Evolutionary conservation across 345 rosid species (phyloP).

Genomic region (Citrus reticulata): DNA sequence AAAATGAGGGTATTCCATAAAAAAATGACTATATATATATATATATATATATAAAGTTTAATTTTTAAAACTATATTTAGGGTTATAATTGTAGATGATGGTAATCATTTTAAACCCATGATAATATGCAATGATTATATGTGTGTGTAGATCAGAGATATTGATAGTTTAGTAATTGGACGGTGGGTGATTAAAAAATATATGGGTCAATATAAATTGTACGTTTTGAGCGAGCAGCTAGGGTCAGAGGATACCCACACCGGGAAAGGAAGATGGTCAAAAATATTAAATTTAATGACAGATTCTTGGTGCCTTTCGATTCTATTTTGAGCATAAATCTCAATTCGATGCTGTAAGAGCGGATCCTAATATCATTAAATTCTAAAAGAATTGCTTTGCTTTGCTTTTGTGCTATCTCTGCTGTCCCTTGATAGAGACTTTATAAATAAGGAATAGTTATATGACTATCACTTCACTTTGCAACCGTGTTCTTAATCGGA

Average conservation of each 20-base stretch:
- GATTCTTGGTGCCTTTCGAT: slow-evolving; percentile 6
- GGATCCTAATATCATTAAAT: background rate
- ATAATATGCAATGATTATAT: slow-evolving; percentile 22
- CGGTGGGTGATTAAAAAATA: slow-evolving; percentile 9
- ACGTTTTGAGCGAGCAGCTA: background rate
- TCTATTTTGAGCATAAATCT: background rate
- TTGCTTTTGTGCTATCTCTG: background rate
- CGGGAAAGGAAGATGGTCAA: background rate
- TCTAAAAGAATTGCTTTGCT: background rate
- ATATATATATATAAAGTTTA: no score
- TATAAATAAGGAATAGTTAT: background rate
- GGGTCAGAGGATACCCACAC: background rate
- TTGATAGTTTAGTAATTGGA: slow-evolving; percentile 5
- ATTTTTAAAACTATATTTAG: background rate
- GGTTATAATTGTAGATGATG: background rate
- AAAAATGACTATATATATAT: no score
- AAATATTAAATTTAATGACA: background rate
- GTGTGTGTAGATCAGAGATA: background rate
- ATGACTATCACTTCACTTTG: background rate
- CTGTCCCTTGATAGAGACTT: background rate
- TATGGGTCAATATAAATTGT: slow-evolving; percentile 9
- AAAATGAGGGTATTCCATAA: no score
- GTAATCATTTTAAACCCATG: slow-evolving; percentile 6
- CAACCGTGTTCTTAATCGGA: background rate
- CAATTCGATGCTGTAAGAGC: background rate